Conservation (phyloP, 192 early-diverging fungal species). For the Chytriomyces sp. region DNA sequence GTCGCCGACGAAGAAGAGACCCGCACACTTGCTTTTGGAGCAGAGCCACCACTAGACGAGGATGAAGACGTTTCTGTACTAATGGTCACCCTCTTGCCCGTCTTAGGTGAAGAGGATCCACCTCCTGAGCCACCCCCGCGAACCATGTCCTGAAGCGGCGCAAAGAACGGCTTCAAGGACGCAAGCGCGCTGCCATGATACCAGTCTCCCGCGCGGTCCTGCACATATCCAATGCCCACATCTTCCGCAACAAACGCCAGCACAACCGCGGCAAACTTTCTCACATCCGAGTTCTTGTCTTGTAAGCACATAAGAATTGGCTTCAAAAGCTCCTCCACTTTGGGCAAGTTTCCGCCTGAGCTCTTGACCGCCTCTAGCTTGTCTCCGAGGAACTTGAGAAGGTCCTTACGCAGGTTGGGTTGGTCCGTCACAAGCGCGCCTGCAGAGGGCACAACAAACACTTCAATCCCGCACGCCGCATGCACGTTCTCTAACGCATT, state of each 20-base stretch:
- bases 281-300: conserved; percentile 86
- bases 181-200: conserved; percentile 75
- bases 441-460: conserved; percentile 64
- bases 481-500: conserved; percentile 72
- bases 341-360: conserved; percentile 47
- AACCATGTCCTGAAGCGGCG: conserved; percentile 4
- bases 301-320: conserved; percentile 81
- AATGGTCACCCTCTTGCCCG: conserved; percentile 4
- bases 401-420: conserved; percentile 83
- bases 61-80: neutral
- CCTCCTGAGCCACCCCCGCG: neutral
- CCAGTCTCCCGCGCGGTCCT: conserved; percentile 70
- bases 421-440: conserved; percentile 75
- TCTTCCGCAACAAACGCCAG: conserved; percentile 67
- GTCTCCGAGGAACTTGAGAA: conserved; percentile 79
- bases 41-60: neutral
- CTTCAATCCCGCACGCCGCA: conserved; percentile 70
- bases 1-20: conserved; percentile 3
- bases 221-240: conserved; percentile 73
- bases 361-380: conserved; percentile 54
- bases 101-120: conserved; percentile 1
- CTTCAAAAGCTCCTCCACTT: conserved; percentile 65
- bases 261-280: conserved; percentile 78
- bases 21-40: neutral
- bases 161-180: conserved; percentile 65